Base-by-base conservation (phyloP, 176 grass and related monocot species). In the Thinopyrum elongatum region DNA sequence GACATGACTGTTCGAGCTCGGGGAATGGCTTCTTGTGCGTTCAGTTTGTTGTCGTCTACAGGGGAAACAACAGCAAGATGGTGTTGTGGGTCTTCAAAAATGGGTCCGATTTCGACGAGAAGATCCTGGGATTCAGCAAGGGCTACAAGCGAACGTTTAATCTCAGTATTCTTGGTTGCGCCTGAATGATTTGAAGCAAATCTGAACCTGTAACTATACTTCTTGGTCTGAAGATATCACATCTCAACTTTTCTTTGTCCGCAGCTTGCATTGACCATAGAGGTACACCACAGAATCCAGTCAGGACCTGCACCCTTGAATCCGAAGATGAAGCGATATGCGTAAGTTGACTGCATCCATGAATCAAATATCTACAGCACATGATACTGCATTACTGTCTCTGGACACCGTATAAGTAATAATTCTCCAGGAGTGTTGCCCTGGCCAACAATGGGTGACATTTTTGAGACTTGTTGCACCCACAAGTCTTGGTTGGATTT, bases 211-310 rank as follows among this genome's bases (percentile, higher is more conserved):
- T 31, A 64, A 0, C 26, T 77, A 11, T 89, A 15, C 13, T 70
- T 8, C 30, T n/a, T 53, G 29, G 6, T 17, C 16, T 70, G 11
- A 44, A 67, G 10, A 34, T 75, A 31, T 51, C 12, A 12, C 66
- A 23, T 7, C 7, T 35, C 42, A 9, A 17, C 28, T 2, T 27
- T 5, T 28, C n/a, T 53, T 33, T 14, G 1, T 8, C 60, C 87
- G 25, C 90, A 98, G 93, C 93, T 73, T 98, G 95, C 86, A 93
- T 98, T 82, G 93, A 98, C 83, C 95, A 98, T 82, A 95, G 95
- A 80, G 95, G 95, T 51, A 95, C 95, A 29, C 90, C 90, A 7
- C 84, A 92, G 12, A 86, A 94, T 66, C 93, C 95, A 9, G 91
- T 93, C 7, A 91, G 95, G 80, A 98, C 95, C 59, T 98, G 95